Evolutionary conservation across 768 basidiomycete genomes (phyloP).

Genomic region (Agaricus sinodeliciosus): DNA sequence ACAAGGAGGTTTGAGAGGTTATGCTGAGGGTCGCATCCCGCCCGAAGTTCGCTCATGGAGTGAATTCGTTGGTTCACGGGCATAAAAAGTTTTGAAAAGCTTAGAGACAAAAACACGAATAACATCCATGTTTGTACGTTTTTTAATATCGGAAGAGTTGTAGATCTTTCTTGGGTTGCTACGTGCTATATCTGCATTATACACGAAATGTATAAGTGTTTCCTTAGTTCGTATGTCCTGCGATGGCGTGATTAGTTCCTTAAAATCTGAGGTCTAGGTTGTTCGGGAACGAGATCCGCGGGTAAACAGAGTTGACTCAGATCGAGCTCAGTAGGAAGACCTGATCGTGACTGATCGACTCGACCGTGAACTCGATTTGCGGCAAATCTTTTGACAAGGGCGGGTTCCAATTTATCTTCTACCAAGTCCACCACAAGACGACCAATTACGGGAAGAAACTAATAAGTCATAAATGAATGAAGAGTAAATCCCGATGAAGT

Average conservation of each 20-base stretch:
- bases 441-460: constrained; percentile 89
- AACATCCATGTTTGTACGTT: not conserved
- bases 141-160: not conserved
- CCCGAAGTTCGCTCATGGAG: constrained; percentile 89
- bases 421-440: constrained; percentile 67
- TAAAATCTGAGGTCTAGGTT: not conserved
- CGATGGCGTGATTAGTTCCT: no score
- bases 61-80: constrained; percentile 75
- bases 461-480: not conserved
- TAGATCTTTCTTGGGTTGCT: not conserved
- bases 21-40: constrained; percentile 84
- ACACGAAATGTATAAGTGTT: not conserved
- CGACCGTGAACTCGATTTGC: constrained; percentile 37
- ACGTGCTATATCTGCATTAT: not conserved
- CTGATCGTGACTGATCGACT: constrained; percentile 28
- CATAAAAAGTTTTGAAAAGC: constrained; percentile 27
- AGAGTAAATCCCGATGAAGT: not conserved
- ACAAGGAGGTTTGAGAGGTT: constrained; percentile 67
- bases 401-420: constrained; percentile 51
- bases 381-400: constrained; percentile 54
- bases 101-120: not conserved
- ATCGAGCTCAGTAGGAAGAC: constrained; percentile 32
- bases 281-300: constrained; percentile 29
- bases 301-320: constrained; percentile 42
- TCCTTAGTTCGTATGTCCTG: not conserved